phyloP scores from a whole-genome alignment of 2,329 filamentous ascomycete species.

The Aspergillus ustus region DNA sequence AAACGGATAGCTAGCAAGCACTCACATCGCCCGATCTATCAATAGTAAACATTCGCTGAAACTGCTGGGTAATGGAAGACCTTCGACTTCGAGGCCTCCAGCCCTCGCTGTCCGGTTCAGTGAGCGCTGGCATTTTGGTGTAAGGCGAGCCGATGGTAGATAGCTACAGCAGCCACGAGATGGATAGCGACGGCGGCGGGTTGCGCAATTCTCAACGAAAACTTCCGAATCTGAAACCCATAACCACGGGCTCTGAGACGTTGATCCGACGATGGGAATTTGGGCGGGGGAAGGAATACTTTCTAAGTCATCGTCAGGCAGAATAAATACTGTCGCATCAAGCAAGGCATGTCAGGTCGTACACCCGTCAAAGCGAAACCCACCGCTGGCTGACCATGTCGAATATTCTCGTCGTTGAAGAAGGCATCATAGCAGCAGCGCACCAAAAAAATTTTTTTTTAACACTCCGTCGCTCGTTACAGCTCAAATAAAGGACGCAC shows the following conservation, averaged over 20 bases:
- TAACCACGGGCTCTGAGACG: not conserved
- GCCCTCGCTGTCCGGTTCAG: slow-evolving; percentile 13
- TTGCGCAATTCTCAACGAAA: not conserved
- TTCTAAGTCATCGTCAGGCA: not conserved
- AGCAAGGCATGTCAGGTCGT: not conserved
- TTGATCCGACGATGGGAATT: not conserved
- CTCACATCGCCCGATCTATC: slow-evolving; percentile 26
- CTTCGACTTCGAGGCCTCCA: slow-evolving; percentile 26
- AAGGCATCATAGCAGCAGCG: slow-evolving; percentile 10
- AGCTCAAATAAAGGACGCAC: slow-evolving; percentile 9
- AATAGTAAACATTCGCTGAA: slow-evolving; percentile 28
- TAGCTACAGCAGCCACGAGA: not conserved
- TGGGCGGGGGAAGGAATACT: not conserved
- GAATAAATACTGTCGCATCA: not conserved
- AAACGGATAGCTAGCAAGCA: not conserved
- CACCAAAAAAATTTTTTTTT: not conserved
- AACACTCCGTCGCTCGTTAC: not conserved
- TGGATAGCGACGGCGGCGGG: not conserved
- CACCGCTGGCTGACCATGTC: not conserved
- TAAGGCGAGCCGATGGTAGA: not conserved
- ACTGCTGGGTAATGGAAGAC: slow-evolving; percentile 27
- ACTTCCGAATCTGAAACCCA: not conserved
- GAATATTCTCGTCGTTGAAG: not conserved
- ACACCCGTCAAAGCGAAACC: not conserved
- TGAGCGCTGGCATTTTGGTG: slow-evolving; percentile 17